Conservation (phyloP, 225 moss, liverwort and hornwort species). For the Climacium dendroides region DNA sequence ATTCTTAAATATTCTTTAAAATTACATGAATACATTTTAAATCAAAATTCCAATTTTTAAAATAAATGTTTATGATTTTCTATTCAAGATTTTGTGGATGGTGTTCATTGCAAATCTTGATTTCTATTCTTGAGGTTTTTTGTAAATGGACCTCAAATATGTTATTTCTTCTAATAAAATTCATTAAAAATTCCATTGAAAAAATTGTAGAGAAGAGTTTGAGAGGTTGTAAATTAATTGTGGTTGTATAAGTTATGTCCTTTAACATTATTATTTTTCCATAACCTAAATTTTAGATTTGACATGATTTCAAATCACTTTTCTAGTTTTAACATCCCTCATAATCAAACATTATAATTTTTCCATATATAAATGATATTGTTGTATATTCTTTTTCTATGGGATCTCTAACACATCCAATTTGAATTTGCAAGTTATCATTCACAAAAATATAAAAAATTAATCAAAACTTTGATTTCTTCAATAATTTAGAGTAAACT, state of each 20-base stretch:
- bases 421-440: too few relatives aligned
- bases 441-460: too few relatives aligned
- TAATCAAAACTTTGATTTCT: background rate
- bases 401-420: accelerated
- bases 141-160: background rate
- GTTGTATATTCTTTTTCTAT: too few relatives aligned
- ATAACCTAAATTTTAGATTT: background rate
- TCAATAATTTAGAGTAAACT: background rate
- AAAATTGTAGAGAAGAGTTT: background rate
- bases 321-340: background rate
- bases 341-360: too few relatives aligned
- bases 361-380: background rate
- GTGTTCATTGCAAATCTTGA: background rate
- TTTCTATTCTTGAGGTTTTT: background rate
- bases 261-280: background rate
- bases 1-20: too few relatives aligned
- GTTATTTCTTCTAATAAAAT: background rate
- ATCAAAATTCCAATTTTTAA: background rate
- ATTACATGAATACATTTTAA: background rate
- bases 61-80: background rate
- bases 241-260: background rate
- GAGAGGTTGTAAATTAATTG: too few relatives aligned
- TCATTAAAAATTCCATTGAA: background rate
- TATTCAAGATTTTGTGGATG: background rate
- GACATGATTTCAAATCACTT: background rate